phyloP scores from a whole-genome alignment of 495 filamentous ascomycete genomes.

The Physcia stellaris region DNA sequence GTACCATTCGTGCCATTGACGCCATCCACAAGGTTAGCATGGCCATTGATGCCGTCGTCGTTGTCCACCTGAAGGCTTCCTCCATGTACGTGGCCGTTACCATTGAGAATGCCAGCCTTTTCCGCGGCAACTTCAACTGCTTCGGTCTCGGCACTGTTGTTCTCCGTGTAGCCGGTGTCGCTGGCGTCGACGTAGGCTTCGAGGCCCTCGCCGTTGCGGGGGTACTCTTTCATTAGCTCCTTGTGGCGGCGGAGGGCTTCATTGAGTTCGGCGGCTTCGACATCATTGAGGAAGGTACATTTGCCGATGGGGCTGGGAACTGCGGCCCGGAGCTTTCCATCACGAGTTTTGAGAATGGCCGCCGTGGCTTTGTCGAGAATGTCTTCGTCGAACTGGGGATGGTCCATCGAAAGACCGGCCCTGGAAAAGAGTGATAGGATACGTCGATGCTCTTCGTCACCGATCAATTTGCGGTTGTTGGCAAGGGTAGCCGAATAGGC shows the following conservation, averaged over 20 bases:
- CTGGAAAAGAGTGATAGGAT: constrained; percentile 45
- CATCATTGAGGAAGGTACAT: constrained; percentile 46
- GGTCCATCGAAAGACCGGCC: constrained; percentile 49
- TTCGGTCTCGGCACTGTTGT: constrained; percentile 23
- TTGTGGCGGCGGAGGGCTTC: constrained; percentile 40
- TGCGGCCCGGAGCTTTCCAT: constrained; percentile 43
- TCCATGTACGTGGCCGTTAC: constrained; percentile 12
- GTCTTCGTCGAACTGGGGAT: constrained; percentile 42
- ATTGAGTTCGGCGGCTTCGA: constrained; percentile 33
- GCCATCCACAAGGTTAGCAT: constrained; percentile 11
- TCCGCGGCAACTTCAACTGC: constrained; percentile 18
- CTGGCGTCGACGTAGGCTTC: constrained; percentile 48
- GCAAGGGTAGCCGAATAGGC: constrained; percentile 51
- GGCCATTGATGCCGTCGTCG: constrained; percentile 13
- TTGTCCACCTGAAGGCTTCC: constrained; percentile 7
- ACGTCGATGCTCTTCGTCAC: constrained; percentile 36
- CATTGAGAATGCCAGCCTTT: constrained; percentile 23
- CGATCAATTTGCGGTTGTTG: constrained; percentile 34
- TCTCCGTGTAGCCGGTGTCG: constrained; percentile 44
- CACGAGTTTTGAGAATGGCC: constrained; percentile 50
- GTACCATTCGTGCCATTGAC: constrained; percentile 5
- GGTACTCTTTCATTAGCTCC: constrained; percentile 35
- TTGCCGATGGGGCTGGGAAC: constrained; percentile 42
- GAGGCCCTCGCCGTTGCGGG: constrained; percentile 41
- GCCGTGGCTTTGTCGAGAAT: constrained; percentile 44